Evolutionary conservation across 345 rosid genomes (phyloP), one percentile per base, ranked within the genome.

Genomic region (Euphorbia pulcherrima): DNA sequence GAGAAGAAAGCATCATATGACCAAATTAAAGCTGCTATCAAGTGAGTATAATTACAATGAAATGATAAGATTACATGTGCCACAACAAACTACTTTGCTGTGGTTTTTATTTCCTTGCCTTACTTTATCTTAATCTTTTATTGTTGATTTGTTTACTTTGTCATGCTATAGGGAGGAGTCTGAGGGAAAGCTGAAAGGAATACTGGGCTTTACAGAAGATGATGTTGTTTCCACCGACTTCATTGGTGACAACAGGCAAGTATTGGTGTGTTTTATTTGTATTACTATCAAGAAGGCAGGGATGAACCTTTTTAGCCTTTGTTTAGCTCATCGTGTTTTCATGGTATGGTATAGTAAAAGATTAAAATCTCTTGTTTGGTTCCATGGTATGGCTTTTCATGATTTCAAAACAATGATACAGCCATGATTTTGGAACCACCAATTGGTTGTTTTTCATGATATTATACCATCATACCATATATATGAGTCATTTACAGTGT

Each of bases 131-230:
- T 37, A 23, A 17, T 47, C 57, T 46, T 62, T 3, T 29, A 8
- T 14, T 5, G 21, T 20, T 16, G 8, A 27, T 67, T 33, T 17
- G 26, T 67, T 4, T 26, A 18, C 37, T 64, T 5, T 29, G 21
- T 6, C 3, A 17, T 62, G n/a, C 27, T 27, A 47, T 46, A 75
- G 78, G 70, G 71, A 70, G 58, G 78, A 65, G 40, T 75, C 78
- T 3, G 74, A 70, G 71, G 78, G 78, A 16, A 60, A 33, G 17
- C 18, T 75, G 67, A 75, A 75, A 67, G 78, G 78, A 58, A 75
- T 75, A 28, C 52, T 75, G 29, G 78, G 78, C 27, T 75, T 69
- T 58, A 66, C 67, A 1, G 78, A 75, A 2, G 78, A 75, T 21
- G 74, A 75, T 59, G 23, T 69, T 48, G 78, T 75, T 16, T 75